These are phyloP conservation scores for Lophium mytilinum DNA, from an alignment of 495 filamentous ascomycete species.

Conservation along the genomic window DNA sequence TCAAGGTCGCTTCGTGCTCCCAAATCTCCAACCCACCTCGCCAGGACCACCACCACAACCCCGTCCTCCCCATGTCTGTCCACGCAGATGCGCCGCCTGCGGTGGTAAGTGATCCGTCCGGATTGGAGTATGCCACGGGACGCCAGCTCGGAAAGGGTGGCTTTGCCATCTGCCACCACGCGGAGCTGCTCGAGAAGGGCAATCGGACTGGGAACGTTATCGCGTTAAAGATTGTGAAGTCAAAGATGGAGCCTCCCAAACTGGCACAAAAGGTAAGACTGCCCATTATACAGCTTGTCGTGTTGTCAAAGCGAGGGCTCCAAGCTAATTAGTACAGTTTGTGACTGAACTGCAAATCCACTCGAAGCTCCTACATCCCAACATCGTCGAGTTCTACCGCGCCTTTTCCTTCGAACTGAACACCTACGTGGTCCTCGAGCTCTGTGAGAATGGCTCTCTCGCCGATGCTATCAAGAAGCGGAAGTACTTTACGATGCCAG, in stretches of 20 bases:
- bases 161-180: conserved; percentile 86
- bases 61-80: conserved; percentile 29
- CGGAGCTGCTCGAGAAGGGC: conserved; percentile 54
- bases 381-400: conserved; percentile 89
- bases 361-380: conserved; percentile 89
- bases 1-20: not conserved
- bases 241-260: conserved; percentile 75
- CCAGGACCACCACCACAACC: conserved; percentile 6
- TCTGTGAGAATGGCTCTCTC: conserved; percentile 93
- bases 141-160: conserved; percentile 83
- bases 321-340: conserved; percentile 56
- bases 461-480: conserved; percentile 95
- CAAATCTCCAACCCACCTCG: conserved; percentile 10
- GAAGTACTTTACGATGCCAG: conserved; percentile 77
- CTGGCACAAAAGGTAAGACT: conserved; percentile 73
- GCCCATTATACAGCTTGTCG: not conserved
- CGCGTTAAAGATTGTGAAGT: conserved; percentile 86
- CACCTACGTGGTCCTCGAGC: conserved; percentile 88
- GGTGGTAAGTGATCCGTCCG: conserved; percentile 67
- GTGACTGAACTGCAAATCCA: conserved; percentile 97
- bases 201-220: conserved; percentile 48
- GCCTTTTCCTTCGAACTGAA: conserved; percentile 83
- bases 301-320: not conserved
- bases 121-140: conserved; percentile 76
- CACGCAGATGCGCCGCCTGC: conserved; percentile 48